These are phyloP conservation scores for Physcomitrellopsis africana DNA, from an alignment of 225 moss, liverwort and hornwort genomes.

Conservation along the genomic window DNA sequence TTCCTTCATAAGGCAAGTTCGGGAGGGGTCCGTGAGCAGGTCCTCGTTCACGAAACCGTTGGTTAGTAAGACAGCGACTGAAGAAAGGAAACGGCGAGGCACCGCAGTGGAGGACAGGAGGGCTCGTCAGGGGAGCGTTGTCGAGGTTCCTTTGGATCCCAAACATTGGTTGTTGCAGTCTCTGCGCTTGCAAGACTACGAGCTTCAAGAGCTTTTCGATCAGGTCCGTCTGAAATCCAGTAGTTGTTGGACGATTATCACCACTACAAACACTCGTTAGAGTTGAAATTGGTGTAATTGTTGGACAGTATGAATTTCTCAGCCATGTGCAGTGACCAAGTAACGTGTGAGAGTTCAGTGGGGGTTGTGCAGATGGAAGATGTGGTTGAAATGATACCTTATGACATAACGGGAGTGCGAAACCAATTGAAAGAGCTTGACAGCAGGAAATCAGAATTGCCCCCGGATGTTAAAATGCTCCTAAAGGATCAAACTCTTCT, in stretches of 20 bases:
- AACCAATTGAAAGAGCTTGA: slow-evolving; percentile 88
- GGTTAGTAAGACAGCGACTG: slow-evolving; percentile 68
- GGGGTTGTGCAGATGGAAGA: slow-evolving; percentile 75
- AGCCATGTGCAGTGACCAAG: slow-evolving; percentile 12
- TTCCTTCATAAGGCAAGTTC: slow-evolving; percentile 26
- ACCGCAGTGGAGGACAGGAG: slow-evolving; percentile 38
- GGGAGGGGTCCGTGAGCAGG: slow-evolving; percentile 52
- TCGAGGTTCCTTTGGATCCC: slow-evolving; percentile 82
- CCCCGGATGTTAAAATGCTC: slow-evolving; percentile 88
- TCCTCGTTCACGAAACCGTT: slow-evolving; percentile 52
- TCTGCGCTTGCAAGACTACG: slow-evolving; percentile 78
- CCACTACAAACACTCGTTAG: not conserved
- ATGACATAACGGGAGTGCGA: slow-evolving; percentile 74
- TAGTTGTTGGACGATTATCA: not conserved
- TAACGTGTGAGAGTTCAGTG: slow-evolving; percentile 1
- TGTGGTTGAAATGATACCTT: slow-evolving; percentile 70
- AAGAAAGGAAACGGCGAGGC: slow-evolving; percentile 55
- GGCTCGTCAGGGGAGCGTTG: slow-evolving; percentile 59
- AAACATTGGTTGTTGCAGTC: slow-evolving; percentile 97
- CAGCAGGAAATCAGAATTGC: slow-evolving; percentile 59
- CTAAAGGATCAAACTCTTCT: slow-evolving; percentile 88
- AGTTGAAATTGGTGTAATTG: not conserved
- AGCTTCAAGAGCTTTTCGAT: slow-evolving; percentile 89
- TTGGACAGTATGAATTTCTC: not conserved
- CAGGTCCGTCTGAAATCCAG: slow-evolving; percentile 47